Evolutionary conservation across 2,329 filamentous ascomycete genomes (phyloP), one percentile per base, ranked within the genome.

Genomic region (Fusarium chlamydosporum): DNA sequence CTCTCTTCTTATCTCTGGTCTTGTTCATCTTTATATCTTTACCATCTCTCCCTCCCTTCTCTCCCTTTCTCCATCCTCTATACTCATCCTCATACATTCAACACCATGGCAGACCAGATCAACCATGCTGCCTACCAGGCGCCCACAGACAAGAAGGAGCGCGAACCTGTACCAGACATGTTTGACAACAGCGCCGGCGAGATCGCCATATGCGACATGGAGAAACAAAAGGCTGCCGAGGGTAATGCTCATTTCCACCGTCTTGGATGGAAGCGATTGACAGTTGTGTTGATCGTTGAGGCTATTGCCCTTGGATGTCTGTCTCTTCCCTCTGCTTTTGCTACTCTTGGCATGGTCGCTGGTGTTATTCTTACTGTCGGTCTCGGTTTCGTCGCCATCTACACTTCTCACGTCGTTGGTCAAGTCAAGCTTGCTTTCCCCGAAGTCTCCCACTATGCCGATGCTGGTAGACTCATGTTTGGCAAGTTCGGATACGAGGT

Each of bases 391-490:
- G 63, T 84, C 38, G 82, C 82, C 61, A 84, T 84, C 62, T 84
- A 83, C 76, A 84, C 81, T 37, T 81, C 79, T 59, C 79, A 83
- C 56, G 76, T 84, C 63, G 80, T 84, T 51, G 82, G 82, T 37
- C 78, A 83, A 73, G 80, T 83, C 68, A 85, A 85, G 76, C 74
- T 85, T 72, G 81, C 79, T 61, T 81, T 76, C 69, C 89, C 89
- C 4, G 79, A 87, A 15, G 83, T 92, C 50, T 84, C 86, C 41
- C 89, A 87, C 72, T 91, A 92, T 75, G 88, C 89, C 23, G 91
- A 93, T 72, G 90, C 88, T 15, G 90, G 89, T 4, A 81, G 84
- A 43, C 81, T 92, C 47, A 80, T 92, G 50, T 82, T 83, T 60
- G 91, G 91, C 10, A 80, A 78, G 18, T 80, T 86, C 38, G 89